Percentiles rank a stretch among this genome's conserved stretches.
Evolutionary conservation across 768 basidiomycete species (phyloP).

Genomic region (Mrakia hoshinonis): DNA sequence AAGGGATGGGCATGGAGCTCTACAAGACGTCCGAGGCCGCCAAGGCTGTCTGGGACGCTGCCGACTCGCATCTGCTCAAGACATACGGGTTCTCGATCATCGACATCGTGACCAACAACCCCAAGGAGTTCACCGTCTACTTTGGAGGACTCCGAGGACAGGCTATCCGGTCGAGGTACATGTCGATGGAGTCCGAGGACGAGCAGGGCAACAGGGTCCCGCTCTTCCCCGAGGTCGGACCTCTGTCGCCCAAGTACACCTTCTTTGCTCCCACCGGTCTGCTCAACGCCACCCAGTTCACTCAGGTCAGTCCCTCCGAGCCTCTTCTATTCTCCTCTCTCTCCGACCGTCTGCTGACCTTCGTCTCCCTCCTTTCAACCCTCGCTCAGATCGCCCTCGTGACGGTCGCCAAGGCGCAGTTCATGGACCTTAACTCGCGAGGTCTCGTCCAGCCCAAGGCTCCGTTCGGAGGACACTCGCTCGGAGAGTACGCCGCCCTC

Average conservation of each 20-base stretch:
- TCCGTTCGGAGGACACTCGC: conserved; percentile 88
- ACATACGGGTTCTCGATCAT: conserved; percentile 75
- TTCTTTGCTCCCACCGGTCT: conserved; percentile 93
- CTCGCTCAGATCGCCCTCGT: conserved; percentile 79
- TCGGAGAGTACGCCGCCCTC: conserved; percentile 96
- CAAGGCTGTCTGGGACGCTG: conserved; percentile 92
- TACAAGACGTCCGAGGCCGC: conserved; percentile 89
- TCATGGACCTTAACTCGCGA: conserved; percentile 95
- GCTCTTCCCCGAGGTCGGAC: conserved; percentile 86
- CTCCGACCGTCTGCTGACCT: not conserved
- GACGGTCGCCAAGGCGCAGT: conserved; percentile 95
- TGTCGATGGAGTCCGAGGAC: conserved; percentile 97
- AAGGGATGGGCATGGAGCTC: conserved; percentile 98
- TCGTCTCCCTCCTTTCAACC: not conserved
- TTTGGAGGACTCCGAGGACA: conserved; percentile 99
- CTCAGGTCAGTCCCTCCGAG: conserved; percentile 48
- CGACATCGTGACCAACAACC: conserved; percentile 97
- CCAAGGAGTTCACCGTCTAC: conserved; percentile 95
- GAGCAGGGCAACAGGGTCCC: conserved; percentile 93
- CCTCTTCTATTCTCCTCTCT: not conserved
- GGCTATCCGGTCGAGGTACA: conserved; percentile 95
- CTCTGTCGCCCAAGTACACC: conserved; percentile 89
- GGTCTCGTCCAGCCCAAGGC: conserved; percentile 87
- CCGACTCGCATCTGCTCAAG: conserved; percentile 67
- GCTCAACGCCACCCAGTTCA: conserved; percentile 95